Conservation (phyloP, 2,329 filamentous ascomycete species). For the Arthrobotrys conoides region DNA sequence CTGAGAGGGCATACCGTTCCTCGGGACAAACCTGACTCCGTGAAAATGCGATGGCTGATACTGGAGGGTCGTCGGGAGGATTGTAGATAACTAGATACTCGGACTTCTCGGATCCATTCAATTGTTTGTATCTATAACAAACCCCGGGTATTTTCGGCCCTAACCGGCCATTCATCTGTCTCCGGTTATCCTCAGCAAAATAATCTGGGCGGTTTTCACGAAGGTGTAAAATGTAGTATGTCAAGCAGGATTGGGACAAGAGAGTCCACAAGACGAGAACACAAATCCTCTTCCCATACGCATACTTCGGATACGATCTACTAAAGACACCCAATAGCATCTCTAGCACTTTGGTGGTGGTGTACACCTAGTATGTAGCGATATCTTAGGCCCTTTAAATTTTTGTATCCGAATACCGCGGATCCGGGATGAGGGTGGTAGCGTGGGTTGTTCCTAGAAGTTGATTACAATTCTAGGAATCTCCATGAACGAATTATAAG, state of each 20-base stretch:
- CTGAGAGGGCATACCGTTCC: background rate
- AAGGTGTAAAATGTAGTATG: slow-evolving; percentile 6
- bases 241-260: too few relatives aligned
- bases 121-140: background rate
- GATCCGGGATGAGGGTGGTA: too few relatives aligned
- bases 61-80: background rate
- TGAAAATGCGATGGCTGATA: background rate
- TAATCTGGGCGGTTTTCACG: slow-evolving; percentile 1
- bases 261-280: background rate
- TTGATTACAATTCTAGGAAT: too few relatives aligned
- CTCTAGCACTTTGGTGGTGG: background rate
- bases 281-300: background rate
- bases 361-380: too few relatives aligned
- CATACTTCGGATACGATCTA: background rate
- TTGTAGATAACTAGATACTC: slow-evolving; percentile 11
- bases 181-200: background rate
- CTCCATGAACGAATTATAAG: too few relatives aligned
- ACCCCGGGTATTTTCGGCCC: background rate
- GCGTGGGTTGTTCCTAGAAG: too few relatives aligned
- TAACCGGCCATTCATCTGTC: background rate
- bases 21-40: background rate
- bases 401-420: too few relatives aligned
- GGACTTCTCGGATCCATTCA: background rate
- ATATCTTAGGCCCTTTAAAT: too few relatives aligned
- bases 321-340: background rate